phyloP scores from a whole-genome alignment of 805 yeast species.

The Maudiozyma bulderi region DNA sequence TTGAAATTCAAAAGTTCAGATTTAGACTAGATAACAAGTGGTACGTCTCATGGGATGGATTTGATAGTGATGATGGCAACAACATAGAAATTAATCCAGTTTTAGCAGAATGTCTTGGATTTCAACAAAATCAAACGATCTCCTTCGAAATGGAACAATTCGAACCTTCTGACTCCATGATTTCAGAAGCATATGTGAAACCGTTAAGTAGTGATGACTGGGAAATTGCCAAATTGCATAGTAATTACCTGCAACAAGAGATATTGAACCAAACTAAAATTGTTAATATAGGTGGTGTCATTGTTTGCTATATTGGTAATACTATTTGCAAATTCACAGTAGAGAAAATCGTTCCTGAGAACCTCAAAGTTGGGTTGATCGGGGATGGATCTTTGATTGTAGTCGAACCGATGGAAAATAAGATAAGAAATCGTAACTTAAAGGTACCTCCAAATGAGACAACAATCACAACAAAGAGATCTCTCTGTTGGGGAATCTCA shows the following conservation, averaged over 20 bases:
- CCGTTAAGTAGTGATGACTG: constrained; percentile 75
- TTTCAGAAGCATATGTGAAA: constrained; percentile 61
- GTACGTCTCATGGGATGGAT: constrained; percentile 9
- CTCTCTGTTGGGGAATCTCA: constrained; percentile 2
- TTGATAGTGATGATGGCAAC: constrained; percentile 7
- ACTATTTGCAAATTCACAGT: constrained; percentile 50
- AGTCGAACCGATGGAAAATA: constrained; percentile 59
- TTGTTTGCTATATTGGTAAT: constrained; percentile 64
- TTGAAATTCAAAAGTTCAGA: constrained; percentile 5
- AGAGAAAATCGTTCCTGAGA: constrained; percentile 35
- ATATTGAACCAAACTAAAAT: constrained; percentile 75
- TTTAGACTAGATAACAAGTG: constrained; percentile 3
- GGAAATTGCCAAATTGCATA: constrained; percentile 82
- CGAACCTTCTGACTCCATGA: constrained; percentile 11
- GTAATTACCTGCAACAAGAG: constrained; percentile 62
- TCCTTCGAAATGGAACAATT: constrained; percentile 10
- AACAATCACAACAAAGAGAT: constrained; percentile 2
- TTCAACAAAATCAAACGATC: constrained; percentile 1
- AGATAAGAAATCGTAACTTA: constrained; percentile 18
- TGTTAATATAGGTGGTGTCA: constrained; percentile 45
- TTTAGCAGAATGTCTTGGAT: constrained; percentile 8
- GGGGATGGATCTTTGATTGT: constrained; percentile 59
- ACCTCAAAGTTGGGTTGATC: constrained; percentile 38
- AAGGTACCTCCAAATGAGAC: neutral
- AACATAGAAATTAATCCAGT: constrained; percentile 21